Conservation (phyloP, 176 grass and related monocot species). For the Cymbopogon citratus region DNA sequence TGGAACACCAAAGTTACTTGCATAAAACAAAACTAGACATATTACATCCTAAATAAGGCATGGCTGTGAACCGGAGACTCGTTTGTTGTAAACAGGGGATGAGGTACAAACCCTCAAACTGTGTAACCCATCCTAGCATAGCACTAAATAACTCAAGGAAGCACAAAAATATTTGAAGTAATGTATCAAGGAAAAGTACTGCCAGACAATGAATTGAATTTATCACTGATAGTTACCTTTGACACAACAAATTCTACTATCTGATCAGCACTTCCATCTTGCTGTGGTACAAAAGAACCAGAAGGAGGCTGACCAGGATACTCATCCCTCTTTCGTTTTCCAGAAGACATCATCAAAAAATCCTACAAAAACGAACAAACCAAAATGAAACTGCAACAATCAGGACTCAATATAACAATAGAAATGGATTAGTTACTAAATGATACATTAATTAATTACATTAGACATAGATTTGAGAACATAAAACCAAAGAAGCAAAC, state of each 20-base stretch:
- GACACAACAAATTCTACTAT: conserved; percentile 57
- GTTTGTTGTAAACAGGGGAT: neutral
- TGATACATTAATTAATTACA: neutral
- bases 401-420: neutral
- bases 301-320: conserved; percentile 65
- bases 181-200: neutral
- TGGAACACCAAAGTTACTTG: neutral
- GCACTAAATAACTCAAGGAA: neutral
- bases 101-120: neutral
- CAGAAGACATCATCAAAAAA: conserved; percentile 71
- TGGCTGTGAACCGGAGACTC: neutral
- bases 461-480: neutral
- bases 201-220: neutral
- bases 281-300: conserved; percentile 84
- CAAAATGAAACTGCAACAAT: conserved; percentile 2
- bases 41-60: neutral
- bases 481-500: neutral
- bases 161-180: neutral
- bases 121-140: neutral
- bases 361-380: conserved; percentile 48
- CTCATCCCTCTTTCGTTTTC: conserved; percentile 95
- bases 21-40: neutral
- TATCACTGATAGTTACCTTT: conserved; percentile 25
- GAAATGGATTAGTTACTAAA: neutral
- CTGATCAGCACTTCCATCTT: conserved; percentile 83